Conservation (phyloP, 2,329 filamentous ascomycete genomes). For the Bipolaris zeicola region DNA sequence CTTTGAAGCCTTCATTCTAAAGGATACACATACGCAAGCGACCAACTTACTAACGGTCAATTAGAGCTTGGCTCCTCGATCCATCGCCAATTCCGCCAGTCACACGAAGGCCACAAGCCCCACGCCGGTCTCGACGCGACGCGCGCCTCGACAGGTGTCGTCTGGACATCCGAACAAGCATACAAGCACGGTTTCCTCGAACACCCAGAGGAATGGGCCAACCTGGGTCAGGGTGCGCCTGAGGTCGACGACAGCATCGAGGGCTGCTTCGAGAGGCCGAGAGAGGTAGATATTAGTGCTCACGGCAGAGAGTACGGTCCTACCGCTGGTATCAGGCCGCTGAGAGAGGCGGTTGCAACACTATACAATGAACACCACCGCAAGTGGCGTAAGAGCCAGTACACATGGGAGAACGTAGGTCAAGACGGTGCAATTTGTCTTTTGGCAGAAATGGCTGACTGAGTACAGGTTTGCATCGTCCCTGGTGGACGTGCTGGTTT, state of each 20-base stretch:
- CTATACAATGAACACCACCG: conserved; percentile 94
- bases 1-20: neutral
- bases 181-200: conserved; percentile 88
- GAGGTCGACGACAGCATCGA: conserved; percentile 93
- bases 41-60: neutral
- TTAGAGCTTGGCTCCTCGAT: conserved; percentile 81
- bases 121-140: conserved; percentile 90
- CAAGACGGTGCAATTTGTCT: neutral
- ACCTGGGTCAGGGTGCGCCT: conserved; percentile 90
- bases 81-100: conserved; percentile 85
- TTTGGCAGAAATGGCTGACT: conserved; percentile 61
- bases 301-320: conserved; percentile 86
- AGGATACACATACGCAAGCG: neutral
- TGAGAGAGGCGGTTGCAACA: conserved; percentile 85
- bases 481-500: conserved; percentile 90
- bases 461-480: conserved; percentile 64
- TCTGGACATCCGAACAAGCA: conserved; percentile 89
- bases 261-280: conserved; percentile 84
- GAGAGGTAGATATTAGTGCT: conserved; percentile 76
- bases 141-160: conserved; percentile 87
- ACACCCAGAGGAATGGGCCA: conserved; percentile 83
- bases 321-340: conserved; percentile 89
- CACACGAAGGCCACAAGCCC: conserved; percentile 87
- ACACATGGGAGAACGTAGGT: conserved; percentile 83
- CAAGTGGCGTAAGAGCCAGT: conserved; percentile 83